Evolutionary conservation across 352 stramenopile genomes (phyloP), one percentile per base, ranked within the genome.

Genomic region (Pythium monospermum): DNA sequence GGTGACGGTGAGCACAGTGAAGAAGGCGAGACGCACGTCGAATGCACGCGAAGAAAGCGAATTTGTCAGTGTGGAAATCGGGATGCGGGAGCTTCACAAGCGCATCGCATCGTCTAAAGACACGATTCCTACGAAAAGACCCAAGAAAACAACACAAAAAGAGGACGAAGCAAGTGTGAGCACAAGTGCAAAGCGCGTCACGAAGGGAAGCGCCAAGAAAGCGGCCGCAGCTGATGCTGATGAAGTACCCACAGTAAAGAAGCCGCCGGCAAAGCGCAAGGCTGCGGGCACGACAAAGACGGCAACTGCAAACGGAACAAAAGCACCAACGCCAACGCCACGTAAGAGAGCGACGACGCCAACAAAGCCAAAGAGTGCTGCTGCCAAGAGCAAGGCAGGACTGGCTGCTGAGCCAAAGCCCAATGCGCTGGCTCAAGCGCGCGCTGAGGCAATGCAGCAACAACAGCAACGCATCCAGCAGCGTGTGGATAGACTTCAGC

Each of bases 31-130:
- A 43, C 49, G 57, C 37, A 19, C 37, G 4, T 3, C n/a, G 13
- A 15, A 22, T 13, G n/a, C 25, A 18, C 37, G 42, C 23, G 21
- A 59, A 42, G 57, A 59, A 25, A 87, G 76, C 57, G 79, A 90
- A 68, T 90, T 90, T 49, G 69, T 90, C 33, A 83, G 71, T 54
- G 72, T 85, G 37, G 70, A 83, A 49, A 76, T 84, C 30, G 76
- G 79, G 16, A 81, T 90, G 69, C 76, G 79, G 40, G 79, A 82
- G 54, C 66, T 90, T 23, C 72, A 75, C 48, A 74, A 75, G 45
- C 79, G 79, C 10, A 61, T 87, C 49, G 70, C 54, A 23, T 51
- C 50, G 21, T 37, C 52, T 26, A 28, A 59, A 22, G 33, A 35
- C 30, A n/a, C 43, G 43, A 47, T 37, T 16, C 52, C 52, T 7